These are phyloP conservation scores for Combretum micranthum DNA, from an alignment of 345 rosid genomes.

Conservation along the genomic window DNA sequence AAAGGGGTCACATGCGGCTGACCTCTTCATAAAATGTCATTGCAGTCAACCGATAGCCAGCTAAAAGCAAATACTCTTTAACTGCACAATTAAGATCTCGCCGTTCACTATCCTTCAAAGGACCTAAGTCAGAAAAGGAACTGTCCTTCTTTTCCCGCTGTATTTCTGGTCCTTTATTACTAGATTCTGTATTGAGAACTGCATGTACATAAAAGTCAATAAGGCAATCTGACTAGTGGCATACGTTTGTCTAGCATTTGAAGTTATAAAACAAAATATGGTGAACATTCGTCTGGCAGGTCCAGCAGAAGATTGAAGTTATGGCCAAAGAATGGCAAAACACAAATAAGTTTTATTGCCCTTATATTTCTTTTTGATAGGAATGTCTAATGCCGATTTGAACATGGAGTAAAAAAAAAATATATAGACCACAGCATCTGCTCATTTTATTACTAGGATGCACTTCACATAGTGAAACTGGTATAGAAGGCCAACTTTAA, in stretches of 20 bases:
- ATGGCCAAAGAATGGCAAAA: too few species aligned
- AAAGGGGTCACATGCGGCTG: constrained; percentile 4
- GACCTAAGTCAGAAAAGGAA: constrained; percentile 68
- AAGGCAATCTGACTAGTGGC: not conserved
- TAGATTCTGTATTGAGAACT: constrained; percentile 42
- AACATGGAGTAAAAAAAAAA: too few species aligned
- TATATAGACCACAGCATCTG: too few species aligned
- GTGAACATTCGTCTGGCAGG: too few species aligned
- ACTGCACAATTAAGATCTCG: constrained; percentile 88
- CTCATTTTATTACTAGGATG: too few species aligned
- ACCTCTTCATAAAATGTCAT: constrained; percentile 99
- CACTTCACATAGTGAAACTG: too few species aligned
- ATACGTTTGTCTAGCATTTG: not conserved
- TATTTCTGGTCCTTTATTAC: constrained; percentile 38
- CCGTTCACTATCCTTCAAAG: constrained; percentile 77
- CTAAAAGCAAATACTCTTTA: constrained; percentile 88
- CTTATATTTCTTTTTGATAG: too few species aligned
- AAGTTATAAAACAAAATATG: too few species aligned
- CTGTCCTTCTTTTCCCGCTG: constrained; percentile 45
- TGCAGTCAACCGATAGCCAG: constrained; percentile 90
- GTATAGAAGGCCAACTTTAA: not conserved
- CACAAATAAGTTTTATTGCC: too few species aligned
- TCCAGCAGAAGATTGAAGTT: too few species aligned
- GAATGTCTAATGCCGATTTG: too few species aligned
- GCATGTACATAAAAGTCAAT: constrained; percentile 18